Evolutionary conservation across 1,284 basidiomycete species (phyloP), one percentile per base, ranked within the genome.

Genomic region (Ustilago loliicola): DNA sequence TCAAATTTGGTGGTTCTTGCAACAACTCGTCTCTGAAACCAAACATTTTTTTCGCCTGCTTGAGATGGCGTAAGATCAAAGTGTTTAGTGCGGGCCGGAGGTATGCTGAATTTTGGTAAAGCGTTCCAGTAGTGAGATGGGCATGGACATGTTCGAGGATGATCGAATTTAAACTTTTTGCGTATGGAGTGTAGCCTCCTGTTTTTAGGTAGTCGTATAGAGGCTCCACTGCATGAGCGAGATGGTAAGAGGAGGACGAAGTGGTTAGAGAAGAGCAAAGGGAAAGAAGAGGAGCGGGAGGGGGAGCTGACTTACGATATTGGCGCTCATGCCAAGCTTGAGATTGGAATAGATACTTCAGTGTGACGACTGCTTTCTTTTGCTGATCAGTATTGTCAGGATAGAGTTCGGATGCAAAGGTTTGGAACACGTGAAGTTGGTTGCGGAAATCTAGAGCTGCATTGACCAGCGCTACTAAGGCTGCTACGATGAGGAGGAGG

Each of bases 151-250:
- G 25, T n/a, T 55, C 29, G n/a, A n/a, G n/a, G n/a, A n/a, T n/a
- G n/a, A n/a, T n/a, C n/a, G n/a, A n/a, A n/a, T n/a, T n/a, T n/a
- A n/a, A n/a, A n/a, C n/a, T n/a, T n/a, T n/a, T n/a, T 15, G 51
- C 5, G n/a, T 40, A 11, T 3, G 34, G 1, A 13, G 38, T 21
- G 9, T 4, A 15, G 3, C 66, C 66, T n/a, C 60, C 60, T 2
- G 59, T 52, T 2, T 38, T 47, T 6, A 68, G 38, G 10, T 45
- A 68, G 48, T 68, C 66, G 38, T 68, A 38, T n/a, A n/a, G n/a
- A n/a, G n/a, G n/a, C n/a, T n/a, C n/a, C n/a, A n/a, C n/a, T n/a
- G n/a, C n/a, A n/a, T n/a, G n/a, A n/a, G n/a, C n/a, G n/a, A n/a
- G n/a, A n/a, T n/a, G n/a, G n/a, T n/a, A n/a, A n/a, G 3, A 62